Conservation (phyloP, 495 filamentous ascomycete genomes). For the Neurospora tetraspora region DNA sequence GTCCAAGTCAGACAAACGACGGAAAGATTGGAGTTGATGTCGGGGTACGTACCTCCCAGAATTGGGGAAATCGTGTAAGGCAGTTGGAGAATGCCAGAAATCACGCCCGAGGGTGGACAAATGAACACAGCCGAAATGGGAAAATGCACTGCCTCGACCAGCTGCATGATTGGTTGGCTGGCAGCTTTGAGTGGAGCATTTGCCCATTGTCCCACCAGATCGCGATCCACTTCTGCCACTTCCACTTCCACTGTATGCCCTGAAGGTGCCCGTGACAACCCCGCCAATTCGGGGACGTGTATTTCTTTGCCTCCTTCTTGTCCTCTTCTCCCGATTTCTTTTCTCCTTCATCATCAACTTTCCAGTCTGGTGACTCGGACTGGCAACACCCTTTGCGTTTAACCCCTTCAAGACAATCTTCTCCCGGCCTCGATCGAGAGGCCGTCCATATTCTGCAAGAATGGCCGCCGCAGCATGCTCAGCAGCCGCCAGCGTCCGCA, state of each 20-base stretch:
- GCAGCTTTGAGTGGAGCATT: background rate
- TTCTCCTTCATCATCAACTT: background rate
- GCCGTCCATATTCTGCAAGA: slow-evolving; percentile 17
- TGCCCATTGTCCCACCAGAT: background rate
- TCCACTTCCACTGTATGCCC: background rate
- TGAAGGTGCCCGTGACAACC: no score
- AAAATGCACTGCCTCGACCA: background rate
- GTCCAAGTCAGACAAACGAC: background rate
- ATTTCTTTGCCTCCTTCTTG: background rate
- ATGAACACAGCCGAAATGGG: background rate
- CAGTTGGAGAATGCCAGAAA: background rate
- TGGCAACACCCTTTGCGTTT: background rate
- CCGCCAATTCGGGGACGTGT: background rate
- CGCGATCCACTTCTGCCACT: background rate
- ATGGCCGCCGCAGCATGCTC: slow-evolving; percentile 15
- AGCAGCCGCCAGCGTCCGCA: slow-evolving; percentile 7
- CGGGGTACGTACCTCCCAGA: background rate
- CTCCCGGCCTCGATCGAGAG: slow-evolving; percentile 14
- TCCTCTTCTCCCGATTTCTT: background rate
- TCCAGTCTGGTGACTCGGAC: background rate
- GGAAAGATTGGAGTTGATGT: background rate
- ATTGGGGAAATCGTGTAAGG: background rate
- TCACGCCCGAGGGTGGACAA: background rate
- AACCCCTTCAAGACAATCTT: background rate
- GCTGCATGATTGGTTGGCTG: background rate